Percentiles rank a stretch among this genome's conserved stretches.
phyloP scores from a whole-genome alignment of 2,329 filamentous ascomycete species.

The Xylaria sp. region DNA sequence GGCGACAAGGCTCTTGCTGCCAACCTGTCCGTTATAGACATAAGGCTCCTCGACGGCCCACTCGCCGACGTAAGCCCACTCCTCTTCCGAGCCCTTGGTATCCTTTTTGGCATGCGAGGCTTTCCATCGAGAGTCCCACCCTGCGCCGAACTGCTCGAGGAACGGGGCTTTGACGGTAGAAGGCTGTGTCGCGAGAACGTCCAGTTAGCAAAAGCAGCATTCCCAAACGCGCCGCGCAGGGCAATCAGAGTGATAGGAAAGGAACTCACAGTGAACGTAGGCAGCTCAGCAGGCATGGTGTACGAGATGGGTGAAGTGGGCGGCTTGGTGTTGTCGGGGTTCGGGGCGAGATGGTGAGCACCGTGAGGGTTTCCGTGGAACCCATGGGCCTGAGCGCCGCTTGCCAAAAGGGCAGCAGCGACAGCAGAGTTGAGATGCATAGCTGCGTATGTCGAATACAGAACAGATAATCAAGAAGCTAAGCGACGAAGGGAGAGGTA shows the following conservation, averaged over 20 bases:
- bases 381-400: conserved; percentile 68
- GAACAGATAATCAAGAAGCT: neutral
- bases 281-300: conserved; percentile 56
- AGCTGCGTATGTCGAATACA: conserved; percentile 44
- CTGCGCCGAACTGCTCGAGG: conserved; percentile 97
- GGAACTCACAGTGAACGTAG: conserved; percentile 83
- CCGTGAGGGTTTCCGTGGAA: conserved; percentile 28
- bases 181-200: conserved; percentile 61
- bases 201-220: conserved; percentile 18
- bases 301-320: conserved; percentile 17
- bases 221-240: conserved; percentile 2
- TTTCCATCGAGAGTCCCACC: conserved; percentile 94
- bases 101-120: conserved; percentile 97
- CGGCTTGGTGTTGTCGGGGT: conserved; percentile 53
- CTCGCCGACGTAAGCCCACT: conserved; percentile 97
- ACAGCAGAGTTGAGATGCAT: conserved; percentile 88
- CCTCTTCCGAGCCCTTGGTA: conserved; percentile 76
- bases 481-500: conserved; percentile 13
- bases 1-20: conserved; percentile 95
- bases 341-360: conserved; percentile 55
- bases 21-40: conserved; percentile 89
- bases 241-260: neutral
- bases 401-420: conserved; percentile 74
- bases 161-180: conserved; percentile 89
- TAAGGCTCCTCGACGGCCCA: conserved; percentile 96